Evolutionary conservation across 257 asterid species (phyloP).

Genomic region (Primulina eburnea): DNA sequence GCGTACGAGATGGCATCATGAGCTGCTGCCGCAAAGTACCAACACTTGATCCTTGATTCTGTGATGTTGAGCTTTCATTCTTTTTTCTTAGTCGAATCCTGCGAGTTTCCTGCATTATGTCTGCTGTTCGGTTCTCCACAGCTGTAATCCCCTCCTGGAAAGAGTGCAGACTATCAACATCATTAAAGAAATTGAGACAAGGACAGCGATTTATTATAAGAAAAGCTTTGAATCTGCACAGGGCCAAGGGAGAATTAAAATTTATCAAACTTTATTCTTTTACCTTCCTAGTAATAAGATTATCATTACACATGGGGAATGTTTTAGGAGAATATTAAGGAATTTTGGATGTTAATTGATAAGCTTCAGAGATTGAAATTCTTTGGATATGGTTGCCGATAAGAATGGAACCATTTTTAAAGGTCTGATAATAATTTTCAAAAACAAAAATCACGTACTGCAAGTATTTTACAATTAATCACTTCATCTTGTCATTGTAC

Average conservation of each 20-base stretch:
- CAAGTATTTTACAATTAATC: not conserved
- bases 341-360: not conserved
- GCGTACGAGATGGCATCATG: constrained; percentile 38
- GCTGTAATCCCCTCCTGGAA: constrained; percentile 88
- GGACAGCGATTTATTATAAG: not conserved
- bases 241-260: not conserved
- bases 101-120: constrained; percentile 92
- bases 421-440: not conserved
- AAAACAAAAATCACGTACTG: too few relatives aligned
- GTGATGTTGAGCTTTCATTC: constrained; percentile 47
- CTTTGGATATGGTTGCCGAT: not conserved
- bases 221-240: not conserved
- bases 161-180: constrained; percentile 22
- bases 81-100: constrained; percentile 80
- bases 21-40: constrained; percentile 45
- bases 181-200: not conserved
- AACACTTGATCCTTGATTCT: constrained; percentile 44
- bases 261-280: not conserved
- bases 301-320: not conserved
- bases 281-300: not conserved
- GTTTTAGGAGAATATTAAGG: not conserved
- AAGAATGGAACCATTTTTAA: not conserved
- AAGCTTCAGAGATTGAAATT: not conserved
- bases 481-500: not conserved
- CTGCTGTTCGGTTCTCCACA: constrained; percentile 91